phyloP scores from a whole-genome alignment of 768 basidiomycete species.

The Trametes punicea region DNA sequence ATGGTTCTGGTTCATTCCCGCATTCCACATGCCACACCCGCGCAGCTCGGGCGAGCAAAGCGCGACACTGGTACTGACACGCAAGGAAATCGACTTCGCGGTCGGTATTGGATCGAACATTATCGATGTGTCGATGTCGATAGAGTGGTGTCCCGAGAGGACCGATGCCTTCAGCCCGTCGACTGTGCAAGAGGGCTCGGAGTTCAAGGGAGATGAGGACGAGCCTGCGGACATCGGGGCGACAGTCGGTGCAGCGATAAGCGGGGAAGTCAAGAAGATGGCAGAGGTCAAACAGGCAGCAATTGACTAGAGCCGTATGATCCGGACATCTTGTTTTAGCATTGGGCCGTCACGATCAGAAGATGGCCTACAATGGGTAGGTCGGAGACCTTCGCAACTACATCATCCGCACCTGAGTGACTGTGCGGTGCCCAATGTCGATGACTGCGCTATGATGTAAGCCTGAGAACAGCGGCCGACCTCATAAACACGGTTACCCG shows the following conservation, averaged over 20 bases:
- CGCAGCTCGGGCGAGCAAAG: conserved; percentile 26
- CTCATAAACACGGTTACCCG: too few relatives aligned
- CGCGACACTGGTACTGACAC: conserved; percentile 43
- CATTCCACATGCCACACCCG: conserved; percentile 70
- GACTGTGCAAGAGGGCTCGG: conserved; percentile 24
- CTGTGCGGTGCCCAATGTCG: too few relatives aligned
- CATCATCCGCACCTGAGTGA: too few relatives aligned
- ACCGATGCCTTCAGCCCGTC: conserved; percentile 27
- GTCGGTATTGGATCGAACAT: conserved; percentile 68
- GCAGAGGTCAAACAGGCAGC: conserved; percentile 36
- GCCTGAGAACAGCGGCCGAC: too few relatives aligned
- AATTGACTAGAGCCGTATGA: conserved; percentile 19
- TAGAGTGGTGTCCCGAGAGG: conserved; percentile 37
- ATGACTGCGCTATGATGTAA: too few relatives aligned
- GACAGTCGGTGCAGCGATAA: conserved; percentile 31
- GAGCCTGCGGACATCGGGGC: conserved; percentile 33
- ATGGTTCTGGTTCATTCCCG: conserved; percentile 85
- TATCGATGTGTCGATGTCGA: conserved; percentile 60
- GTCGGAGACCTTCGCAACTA: too few relatives aligned
- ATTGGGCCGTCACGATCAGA: neutral
- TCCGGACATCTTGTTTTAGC: neutral
- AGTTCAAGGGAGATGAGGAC: conserved; percentile 25
- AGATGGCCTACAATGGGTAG: too few relatives aligned
- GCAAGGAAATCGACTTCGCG: conserved; percentile 74
- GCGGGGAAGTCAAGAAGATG: conserved; percentile 25